A percentile compares a stretch with the other conserved stretches of the same genome.
phyloP scores from a whole-genome alignment of 306 rosid species.

The Hippophae gyantsensis region DNA sequence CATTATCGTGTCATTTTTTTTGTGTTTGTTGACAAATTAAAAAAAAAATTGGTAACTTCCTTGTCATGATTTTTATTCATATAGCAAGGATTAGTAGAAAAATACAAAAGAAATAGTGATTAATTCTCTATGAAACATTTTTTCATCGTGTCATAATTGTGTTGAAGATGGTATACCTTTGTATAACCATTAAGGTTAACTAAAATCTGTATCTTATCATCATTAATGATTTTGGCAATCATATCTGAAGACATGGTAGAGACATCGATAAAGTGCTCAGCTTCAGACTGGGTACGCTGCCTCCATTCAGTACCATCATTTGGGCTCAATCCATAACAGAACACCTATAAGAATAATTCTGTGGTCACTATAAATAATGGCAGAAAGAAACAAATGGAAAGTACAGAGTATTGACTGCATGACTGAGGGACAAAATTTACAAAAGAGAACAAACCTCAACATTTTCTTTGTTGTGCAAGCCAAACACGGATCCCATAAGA shows the following conservation, averaged over 20 bases:
- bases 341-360: constrained; percentile 43
- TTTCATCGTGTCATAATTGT: no score
- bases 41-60: no score
- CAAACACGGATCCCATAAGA: constrained; percentile 94
- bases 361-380: not conserved
- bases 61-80: no score
- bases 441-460: constrained; percentile 52
- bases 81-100: no score
- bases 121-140: no score
- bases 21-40: no score
- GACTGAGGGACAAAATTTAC: not conserved
- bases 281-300: constrained; percentile 79
- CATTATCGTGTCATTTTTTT: no score
- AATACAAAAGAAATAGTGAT: no score
- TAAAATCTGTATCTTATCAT: constrained; percentile 75
- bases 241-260: constrained; percentile 82
- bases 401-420: not conserved
- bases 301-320: constrained; percentile 97
- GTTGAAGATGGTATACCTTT: constrained; percentile 41
- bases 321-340: constrained; percentile 92
- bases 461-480: constrained; percentile 76
- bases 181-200: constrained; percentile 97
- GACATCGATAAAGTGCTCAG: constrained; percentile 85
- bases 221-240: constrained; percentile 82
- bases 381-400: not conserved